Evolutionary conservation across 169 alveolate species (phyloP), one percentile per base, ranked within the genome.

Genomic region (Eimeria acervulina): DNA sequence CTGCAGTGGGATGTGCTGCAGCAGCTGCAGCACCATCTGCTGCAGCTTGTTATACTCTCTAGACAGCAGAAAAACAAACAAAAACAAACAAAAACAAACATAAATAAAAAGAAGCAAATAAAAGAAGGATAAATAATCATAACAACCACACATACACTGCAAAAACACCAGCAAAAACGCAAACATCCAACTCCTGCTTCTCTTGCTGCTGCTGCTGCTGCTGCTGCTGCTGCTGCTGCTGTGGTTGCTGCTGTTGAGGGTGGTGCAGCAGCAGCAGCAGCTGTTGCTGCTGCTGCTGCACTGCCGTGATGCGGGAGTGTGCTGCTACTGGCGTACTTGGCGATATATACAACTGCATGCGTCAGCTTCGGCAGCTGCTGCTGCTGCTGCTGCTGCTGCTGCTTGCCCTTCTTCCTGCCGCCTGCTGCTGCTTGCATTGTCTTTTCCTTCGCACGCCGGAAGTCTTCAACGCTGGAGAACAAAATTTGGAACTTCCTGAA

Each of bases 371-470:
- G 55, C 55, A 7, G 55, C 12, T 47, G 55, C 55, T 47, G 55
- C 55, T 5, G 55, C 12, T 47, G 55, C 55, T 47, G 55, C 55
- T 47, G 55, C 55, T 47, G 55, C 55, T 47, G 55, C 55, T 47
- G 55, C 55, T 47, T 47, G 55, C 55, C 55, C 55, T 47, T 47
- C 55, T 47, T 47, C 12, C 61, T 95, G 63, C 84, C 93, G 4
- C 95, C 95, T 42, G 70, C 40, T 47, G 78, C 92, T 40, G 83
- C 76, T 70, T 93, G 95, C 84, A 95, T 42, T 23, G 76, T 95
- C 95, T 91, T 96, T 85, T 95, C 95, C 90, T 68, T 90, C 63
- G 89, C 59, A 68, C 90, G 83, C 47, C 97, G 96, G 95, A 96
- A 96, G 72, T 96, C 97, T 66, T 91, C 96, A 7, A 93, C 93